Base-by-base conservation (phyloP, 176 grass and related monocot genomes). In the Bolboschoenus planiculmis region DNA sequence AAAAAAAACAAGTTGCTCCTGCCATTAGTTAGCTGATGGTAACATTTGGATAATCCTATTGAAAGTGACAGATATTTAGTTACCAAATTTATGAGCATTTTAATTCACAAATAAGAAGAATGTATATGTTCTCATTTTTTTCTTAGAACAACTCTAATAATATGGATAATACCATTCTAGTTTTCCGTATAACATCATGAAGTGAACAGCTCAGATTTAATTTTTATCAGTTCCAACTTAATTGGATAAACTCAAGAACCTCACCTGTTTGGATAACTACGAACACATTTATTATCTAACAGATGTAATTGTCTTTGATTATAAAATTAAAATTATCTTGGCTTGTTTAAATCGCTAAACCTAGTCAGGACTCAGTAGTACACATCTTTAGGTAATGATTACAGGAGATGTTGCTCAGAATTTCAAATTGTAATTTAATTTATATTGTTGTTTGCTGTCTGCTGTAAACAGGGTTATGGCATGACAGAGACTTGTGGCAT, bases 401-500 rank as follows among this genome's bases (percentile, higher is more conserved):
- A 63, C 35, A 18, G 9, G 21, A 48, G 42, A 48, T 29, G 23
- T 48, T 75, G 16, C 23, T 20, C 10, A 50, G 13, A 75, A 50
- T 5, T 8, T 58, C n/a, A 39, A 58, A 40, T 20, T n/a, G n/a
- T 46, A 61, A 61, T 4, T 26, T n/a, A n/a, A n/a, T n/a, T 61
- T 46, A 29, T 16, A 18, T 48, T 75, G 43, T 48, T 31, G 24
- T 75, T 75, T 29, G 24, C 43, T 75, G 31, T 4, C 24, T 75
- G 13, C 34, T 75, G 4, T 75, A 39, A 81, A 63, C 82, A 91
- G 96, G 96, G 96, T 71, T 95, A 98, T 78, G 96, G 92, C 74
- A 95, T 98, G 96, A 98, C 92, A 26, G 96, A 95, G 87, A 98
- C 90, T 70, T 87, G 82, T 87, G 90, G 92, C 44, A 81, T 98